phyloP scores from a whole-genome alignment of 192 early-diverging fungal species.

The Gamsiella multidivaricata region DNA sequence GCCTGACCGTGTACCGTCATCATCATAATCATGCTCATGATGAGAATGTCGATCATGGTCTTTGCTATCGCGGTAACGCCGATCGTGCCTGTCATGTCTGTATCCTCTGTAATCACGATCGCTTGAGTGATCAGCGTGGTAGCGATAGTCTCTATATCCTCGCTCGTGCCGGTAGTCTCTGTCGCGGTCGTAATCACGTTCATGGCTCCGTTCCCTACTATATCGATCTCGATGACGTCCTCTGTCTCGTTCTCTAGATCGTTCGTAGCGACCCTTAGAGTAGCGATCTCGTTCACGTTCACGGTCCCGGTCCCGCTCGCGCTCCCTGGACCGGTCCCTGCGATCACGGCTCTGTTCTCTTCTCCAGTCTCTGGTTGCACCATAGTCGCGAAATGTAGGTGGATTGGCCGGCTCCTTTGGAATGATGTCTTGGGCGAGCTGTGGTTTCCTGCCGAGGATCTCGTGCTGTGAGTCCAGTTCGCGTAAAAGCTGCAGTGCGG shows the following conservation, averaged over 20 bases:
- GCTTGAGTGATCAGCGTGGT: constrained; percentile 17
- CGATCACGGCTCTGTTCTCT: constrained; percentile 52
- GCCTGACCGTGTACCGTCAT: background rate
- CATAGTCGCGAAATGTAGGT: constrained; percentile 50
- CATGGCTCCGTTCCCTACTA: constrained; percentile 41
- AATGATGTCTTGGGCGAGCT: constrained; percentile 46
- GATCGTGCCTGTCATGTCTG: constrained; percentile 21
- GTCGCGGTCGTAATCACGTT: constrained; percentile 41
- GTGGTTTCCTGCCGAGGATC: constrained; percentile 48
- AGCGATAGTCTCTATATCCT: constrained; percentile 35
- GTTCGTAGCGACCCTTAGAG: constrained; percentile 36
- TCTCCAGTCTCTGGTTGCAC: constrained; percentile 49
- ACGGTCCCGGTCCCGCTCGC: constrained; percentile 46
- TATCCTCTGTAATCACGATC: constrained; percentile 33
- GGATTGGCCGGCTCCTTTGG: constrained; percentile 42
- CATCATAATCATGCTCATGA: constrained; percentile 36
- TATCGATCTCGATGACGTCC: constrained; percentile 42
- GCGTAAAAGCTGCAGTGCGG: constrained; percentile 34
- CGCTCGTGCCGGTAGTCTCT: constrained; percentile 40
- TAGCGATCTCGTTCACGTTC: constrained; percentile 31
- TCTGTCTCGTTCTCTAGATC: constrained; percentile 36
- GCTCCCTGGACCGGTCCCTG: constrained; percentile 38
- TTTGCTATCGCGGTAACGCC: constrained; percentile 31
- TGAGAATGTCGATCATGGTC: constrained; percentile 26
- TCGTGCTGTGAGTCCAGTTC: constrained; percentile 49